phyloP scores from a whole-genome alignment of 805 yeast species.

The Kodamaea kaohsiungensis region DNA sequence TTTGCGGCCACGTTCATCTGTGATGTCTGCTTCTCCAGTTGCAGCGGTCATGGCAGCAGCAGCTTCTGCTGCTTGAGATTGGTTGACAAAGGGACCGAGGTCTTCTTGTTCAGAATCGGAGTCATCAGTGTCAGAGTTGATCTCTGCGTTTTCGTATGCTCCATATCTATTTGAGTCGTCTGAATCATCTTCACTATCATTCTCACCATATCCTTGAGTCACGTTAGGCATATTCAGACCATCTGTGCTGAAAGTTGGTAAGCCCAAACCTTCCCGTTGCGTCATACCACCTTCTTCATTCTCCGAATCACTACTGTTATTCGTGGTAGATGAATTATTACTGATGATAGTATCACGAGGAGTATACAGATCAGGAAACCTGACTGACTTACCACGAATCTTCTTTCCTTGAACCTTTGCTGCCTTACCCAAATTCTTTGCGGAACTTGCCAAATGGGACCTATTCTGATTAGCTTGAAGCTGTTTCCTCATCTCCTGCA shows the following conservation, averaged over 20 bases:
- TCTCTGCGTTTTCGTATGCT: neutral
- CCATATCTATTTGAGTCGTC: constrained; percentile 12
- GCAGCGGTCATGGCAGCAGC: neutral
- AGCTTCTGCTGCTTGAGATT: neutral
- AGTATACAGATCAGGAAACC: constrained; percentile 29
- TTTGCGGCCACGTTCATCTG: neutral
- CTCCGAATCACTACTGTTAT: constrained; percentile 23
- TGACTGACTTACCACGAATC: constrained; percentile 24
- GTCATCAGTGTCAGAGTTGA: constrained; percentile 3
- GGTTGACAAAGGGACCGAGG: neutral
- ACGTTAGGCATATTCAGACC: neutral
- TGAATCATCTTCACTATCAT: constrained; percentile 13
- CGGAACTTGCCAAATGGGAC: constrained; percentile 22
- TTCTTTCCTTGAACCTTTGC: constrained; percentile 21
- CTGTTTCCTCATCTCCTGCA: constrained; percentile 20
- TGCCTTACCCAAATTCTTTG: constrained; percentile 10
- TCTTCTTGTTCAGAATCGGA: constrained; percentile 1
- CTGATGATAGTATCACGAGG: constrained; percentile 30
- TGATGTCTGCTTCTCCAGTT: constrained; percentile 4
- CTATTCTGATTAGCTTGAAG: constrained; percentile 12
- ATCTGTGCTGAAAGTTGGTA: constrained; percentile 22
- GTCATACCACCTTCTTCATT: constrained; percentile 2
- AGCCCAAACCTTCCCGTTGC: constrained; percentile 4
- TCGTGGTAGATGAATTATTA: constrained; percentile 25
- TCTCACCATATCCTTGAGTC: constrained; percentile 10